Conservation (phyloP, 306 rosid genomes). For the Mucuna pruriens region DNA sequence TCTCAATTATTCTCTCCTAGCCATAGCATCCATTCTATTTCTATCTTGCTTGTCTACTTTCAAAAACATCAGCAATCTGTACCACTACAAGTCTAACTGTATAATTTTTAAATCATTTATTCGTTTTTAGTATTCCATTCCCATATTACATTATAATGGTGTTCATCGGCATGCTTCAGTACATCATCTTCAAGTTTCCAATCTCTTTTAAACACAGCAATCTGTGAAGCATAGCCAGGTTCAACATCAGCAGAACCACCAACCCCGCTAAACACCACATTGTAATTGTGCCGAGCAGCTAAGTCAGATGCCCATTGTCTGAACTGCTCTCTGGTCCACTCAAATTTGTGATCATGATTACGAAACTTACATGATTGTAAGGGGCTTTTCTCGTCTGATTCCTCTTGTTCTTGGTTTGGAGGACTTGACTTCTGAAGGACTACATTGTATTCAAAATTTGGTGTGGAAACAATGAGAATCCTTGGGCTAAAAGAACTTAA, state of each 20-base stretch:
- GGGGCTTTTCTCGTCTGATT: slow-evolving; percentile 65
- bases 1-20: background rate
- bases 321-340: slow-evolving; percentile 96
- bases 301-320: slow-evolving; percentile 74
- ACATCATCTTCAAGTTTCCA: slow-evolving; percentile 29
- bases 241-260: slow-evolving; percentile 81
- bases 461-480: slow-evolving; percentile 92
- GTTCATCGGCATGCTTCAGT: slow-evolving; percentile 42
- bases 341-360: slow-evolving; percentile 94
- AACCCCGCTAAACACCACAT: slow-evolving; percentile 85
- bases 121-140: slow-evolving; percentile 61
- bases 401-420: slow-evolving; percentile 68
- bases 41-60: slow-evolving; percentile 8
- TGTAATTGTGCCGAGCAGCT: slow-evolving; percentile 75
- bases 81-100: slow-evolving; percentile 27
- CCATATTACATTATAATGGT: slow-evolving; percentile 59
- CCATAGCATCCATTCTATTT: slow-evolving; percentile 15
- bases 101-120: slow-evolving; percentile 6
- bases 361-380: slow-evolving; percentile 76
- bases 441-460: slow-evolving; percentile 90
- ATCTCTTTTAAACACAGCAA: slow-evolving; percentile 79
- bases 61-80: slow-evolving; percentile 34
- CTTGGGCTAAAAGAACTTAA: slow-evolving; percentile 70
- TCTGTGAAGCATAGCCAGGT: slow-evolving; percentile 98
- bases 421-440: slow-evolving; percentile 72